These are phyloP conservation scores for Drechslerella stenobrocha DNA, from an alignment of 2,329 filamentous ascomycete species.

Conservation along the genomic window DNA sequence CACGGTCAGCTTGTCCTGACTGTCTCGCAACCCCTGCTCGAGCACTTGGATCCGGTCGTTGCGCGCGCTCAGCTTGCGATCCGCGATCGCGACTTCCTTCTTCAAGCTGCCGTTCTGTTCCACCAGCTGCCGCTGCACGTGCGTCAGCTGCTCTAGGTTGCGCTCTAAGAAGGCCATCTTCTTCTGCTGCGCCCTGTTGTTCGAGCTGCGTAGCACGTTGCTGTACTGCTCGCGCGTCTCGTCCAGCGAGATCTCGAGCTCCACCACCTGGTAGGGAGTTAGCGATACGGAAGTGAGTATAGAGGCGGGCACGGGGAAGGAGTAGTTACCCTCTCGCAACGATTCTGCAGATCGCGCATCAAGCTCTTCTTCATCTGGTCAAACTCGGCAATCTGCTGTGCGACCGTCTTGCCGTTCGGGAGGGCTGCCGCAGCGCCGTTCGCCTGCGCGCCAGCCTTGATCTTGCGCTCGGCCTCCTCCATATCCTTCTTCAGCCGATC, in stretches of 20 bases:
- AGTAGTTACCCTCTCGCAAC: slow-evolving; percentile 74
- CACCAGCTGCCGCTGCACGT: slow-evolving; percentile 94
- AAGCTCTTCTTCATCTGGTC: slow-evolving; percentile 99
- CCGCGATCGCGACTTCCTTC: slow-evolving; percentile 98
- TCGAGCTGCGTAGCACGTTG: slow-evolving; percentile 92
- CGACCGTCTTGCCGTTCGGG: slow-evolving; percentile 83
- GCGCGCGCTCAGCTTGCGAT: slow-evolving; percentile 91
- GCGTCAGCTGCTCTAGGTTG: slow-evolving; percentile 95
- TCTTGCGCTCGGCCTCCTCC: slow-evolving; percentile 74
- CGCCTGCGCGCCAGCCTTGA: slow-evolving; percentile 67
- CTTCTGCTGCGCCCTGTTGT: slow-evolving; percentile 99
- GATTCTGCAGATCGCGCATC: slow-evolving; percentile 97
- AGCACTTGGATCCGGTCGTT: slow-evolving; percentile 96
- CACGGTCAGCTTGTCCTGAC: slow-evolving; percentile 95
- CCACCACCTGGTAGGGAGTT: slow-evolving; percentile 64
- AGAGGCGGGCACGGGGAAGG: not conserved
- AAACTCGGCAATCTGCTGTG: slow-evolving; percentile 97
- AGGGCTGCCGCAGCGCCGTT: slow-evolving; percentile 64
- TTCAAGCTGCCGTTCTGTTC: slow-evolving; percentile 97
- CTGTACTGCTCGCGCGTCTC: slow-evolving; percentile 99
- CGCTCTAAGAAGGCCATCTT: slow-evolving; percentile 99
- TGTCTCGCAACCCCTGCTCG: slow-evolving; percentile 89
- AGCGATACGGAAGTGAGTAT: not conserved
- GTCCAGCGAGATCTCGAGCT: slow-evolving; percentile 95
- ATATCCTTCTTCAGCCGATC: slow-evolving; percentile 77